Evolutionary conservation across 176 grass and related monocot genomes (phyloP), one percentile per base, ranked within the genome.

Genomic region (Aegilops umbellulata): DNA sequence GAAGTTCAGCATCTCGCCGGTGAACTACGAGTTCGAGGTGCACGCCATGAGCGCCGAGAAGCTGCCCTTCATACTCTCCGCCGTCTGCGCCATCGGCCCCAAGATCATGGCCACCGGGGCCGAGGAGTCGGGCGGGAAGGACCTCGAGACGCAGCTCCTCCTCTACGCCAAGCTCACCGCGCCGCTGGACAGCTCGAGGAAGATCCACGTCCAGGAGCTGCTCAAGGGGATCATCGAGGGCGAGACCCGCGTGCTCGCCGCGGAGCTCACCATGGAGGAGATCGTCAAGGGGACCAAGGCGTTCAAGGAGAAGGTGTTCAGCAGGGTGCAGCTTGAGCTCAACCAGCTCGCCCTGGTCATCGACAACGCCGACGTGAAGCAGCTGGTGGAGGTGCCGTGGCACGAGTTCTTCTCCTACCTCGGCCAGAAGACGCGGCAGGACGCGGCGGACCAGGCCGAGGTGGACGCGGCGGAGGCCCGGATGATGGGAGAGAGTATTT

Each of bases 21-120:
- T 94, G 1, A 94, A 86, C 86, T 97, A 97, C 83, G 89, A 85
- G 62, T 97, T 94, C 83, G 90, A 97, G 92, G 95, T 95, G 69
- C 89, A 93, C 81, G 95, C 95, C 26, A 97, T 95, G 95, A 97
- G 95, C 87, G 83, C 89, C 29, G 95, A 97, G 76, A 97, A 95
- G 87, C 92, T 97, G 6, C 90, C 95, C 27, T 97, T 95, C 89
- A 69, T 95, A 87, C 92, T 95, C 51, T 91, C 92, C 1, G 93
- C 95, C 10, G 92, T 97, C 7, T 97, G 93, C 89, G 93, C 95
- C 74, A 91, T 97, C 60, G 92, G 95, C 19, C 95, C 95, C 8
- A 79, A 85, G 19, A 53, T 77, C 20, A 87, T 93, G 20, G 70
- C 82, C 19, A 19, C 5, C 42, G 72, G 72, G 1, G 42, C 7